phyloP scores from a whole-genome alignment of 2,329 filamentous ascomycete species.

The Paraphoma sp. region DNA sequence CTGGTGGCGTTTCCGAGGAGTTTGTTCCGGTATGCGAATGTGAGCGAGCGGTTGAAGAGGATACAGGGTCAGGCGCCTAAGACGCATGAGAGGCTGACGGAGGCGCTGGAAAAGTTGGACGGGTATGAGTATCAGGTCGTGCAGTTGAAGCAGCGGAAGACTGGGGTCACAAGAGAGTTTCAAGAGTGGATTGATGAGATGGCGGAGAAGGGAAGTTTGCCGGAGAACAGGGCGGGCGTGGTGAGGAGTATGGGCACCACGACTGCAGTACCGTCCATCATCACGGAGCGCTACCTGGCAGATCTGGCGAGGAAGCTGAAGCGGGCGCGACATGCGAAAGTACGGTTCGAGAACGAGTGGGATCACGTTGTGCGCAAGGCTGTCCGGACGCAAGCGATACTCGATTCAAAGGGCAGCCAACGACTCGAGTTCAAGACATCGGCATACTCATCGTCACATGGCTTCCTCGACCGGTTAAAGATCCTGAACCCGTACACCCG shows the following conservation, averaged over 20 bases:
- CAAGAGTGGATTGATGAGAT: constrained; percentile 97
- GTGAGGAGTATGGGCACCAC: constrained; percentile 44
- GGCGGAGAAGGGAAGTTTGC: constrained; percentile 74
- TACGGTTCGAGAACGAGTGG: constrained; percentile 87
- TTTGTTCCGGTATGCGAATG: constrained; percentile 79
- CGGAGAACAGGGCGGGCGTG: constrained; percentile 60
- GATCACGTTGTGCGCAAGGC: constrained; percentile 77
- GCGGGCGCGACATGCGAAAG: constrained; percentile 81
- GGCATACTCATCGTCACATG: constrained; percentile 55
- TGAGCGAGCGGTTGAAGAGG: constrained; percentile 74
- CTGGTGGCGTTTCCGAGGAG: constrained; percentile 87
- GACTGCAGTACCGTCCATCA: constrained; percentile 72
- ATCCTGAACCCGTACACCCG: constrained; percentile 82
- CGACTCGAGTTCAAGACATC: constrained; percentile 75
- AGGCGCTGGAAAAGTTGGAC: constrained; percentile 79
- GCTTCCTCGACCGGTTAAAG: constrained; percentile 49
- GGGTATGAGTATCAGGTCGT: constrained; percentile 81
- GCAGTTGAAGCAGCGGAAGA: constrained; percentile 81
- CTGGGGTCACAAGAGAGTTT: constrained; percentile 75
- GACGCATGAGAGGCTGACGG: constrained; percentile 85
- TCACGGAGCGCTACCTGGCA: constrained; percentile 92
- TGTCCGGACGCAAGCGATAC: constrained; percentile 75
- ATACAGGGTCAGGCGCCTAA: constrained; percentile 81
- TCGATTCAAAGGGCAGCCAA: constrained; percentile 83
- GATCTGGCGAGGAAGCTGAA: constrained; percentile 84